These are phyloP conservation scores for Nyssa sinensis DNA, from an alignment of 148 eudicot species.

Conservation along the genomic window DNA sequence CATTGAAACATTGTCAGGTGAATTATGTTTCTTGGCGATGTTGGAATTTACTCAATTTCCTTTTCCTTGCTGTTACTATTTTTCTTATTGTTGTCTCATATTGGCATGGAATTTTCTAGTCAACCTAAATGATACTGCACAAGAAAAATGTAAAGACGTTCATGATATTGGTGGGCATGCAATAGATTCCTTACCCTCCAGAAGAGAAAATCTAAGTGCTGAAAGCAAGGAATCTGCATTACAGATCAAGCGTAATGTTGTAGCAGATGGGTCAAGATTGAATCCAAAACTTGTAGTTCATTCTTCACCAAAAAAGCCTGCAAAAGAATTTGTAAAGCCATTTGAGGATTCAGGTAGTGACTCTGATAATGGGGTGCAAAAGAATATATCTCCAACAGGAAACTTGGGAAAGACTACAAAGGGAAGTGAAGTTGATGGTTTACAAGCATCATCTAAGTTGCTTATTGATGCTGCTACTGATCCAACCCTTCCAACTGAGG, in stretches of 20 bases:
- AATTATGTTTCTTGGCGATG: conserved; percentile 18
- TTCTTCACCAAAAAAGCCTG: conserved; percentile 39
- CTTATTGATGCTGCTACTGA: conserved; percentile 47
- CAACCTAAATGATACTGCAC: conserved; percentile 31
- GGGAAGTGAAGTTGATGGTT: conserved; percentile 27
- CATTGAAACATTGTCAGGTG: conserved; percentile 83
- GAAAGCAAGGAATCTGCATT: conserved; percentile 37
- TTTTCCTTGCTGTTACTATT: conserved; percentile 1
- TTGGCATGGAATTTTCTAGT: conserved; percentile 37
- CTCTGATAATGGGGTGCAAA: conserved; percentile 28
- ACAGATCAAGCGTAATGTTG: conserved; percentile 31
- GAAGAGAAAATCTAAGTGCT: conserved; percentile 35
- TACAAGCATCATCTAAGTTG: conserved; percentile 33
- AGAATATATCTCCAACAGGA: conserved; percentile 19
- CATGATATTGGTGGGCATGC: conserved; percentile 30
- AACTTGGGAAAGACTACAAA: conserved; percentile 26
- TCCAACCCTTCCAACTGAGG: conserved; percentile 80
- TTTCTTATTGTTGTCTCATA: conserved; percentile 9
- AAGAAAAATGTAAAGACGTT: conserved; percentile 35
- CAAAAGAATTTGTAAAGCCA: conserved; percentile 34
- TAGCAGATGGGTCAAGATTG: conserved; percentile 37
- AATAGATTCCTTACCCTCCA: conserved; percentile 40
- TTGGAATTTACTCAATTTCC: neutral
- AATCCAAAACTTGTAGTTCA: conserved; percentile 29
- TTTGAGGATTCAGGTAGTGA: conserved; percentile 41